phyloP scores from a whole-genome alignment of 2,329 filamentous ascomycete species.

The Scolecobasidium constrictum region DNA sequence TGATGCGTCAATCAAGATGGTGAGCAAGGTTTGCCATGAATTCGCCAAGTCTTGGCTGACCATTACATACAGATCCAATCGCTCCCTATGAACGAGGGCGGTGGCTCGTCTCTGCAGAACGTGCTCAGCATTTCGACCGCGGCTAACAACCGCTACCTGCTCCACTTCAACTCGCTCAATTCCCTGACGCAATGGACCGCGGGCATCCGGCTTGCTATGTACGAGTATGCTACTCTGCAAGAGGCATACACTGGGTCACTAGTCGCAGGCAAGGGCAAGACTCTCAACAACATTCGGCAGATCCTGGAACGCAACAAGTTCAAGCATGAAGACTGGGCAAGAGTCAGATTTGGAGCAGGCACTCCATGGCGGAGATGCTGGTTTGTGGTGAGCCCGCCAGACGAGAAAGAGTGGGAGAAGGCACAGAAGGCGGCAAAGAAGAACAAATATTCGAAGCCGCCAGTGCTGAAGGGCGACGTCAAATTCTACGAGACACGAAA shows the following conservation, averaged over 20 bases:
- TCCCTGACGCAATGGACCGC: conserved; percentile 94
- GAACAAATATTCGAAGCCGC: conserved; percentile 66
- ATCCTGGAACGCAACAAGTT: conserved; percentile 76
- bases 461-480: conserved; percentile 72
- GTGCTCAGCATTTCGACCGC: conserved; percentile 94
- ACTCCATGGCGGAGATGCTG: conserved; percentile 95
- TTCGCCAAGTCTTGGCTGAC: conserved; percentile 13
- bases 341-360: conserved; percentile 89
- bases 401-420: conserved; percentile 84
- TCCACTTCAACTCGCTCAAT: conserved; percentile 93
- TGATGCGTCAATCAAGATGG: conserved; percentile 97
- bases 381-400: conserved; percentile 86
- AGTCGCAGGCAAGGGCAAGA: conserved; percentile 87
- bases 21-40: conserved; percentile 29
- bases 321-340: conserved; percentile 82
- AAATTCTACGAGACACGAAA: conserved; percentile 89
- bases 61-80: conserved; percentile 43
- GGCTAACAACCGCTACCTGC: conserved; percentile 84
- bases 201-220: conserved; percentile 86
- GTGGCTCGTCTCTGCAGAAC: conserved; percentile 78
- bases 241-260: conserved; percentile 94
- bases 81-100: conserved; percentile 67
- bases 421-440: conserved; percentile 75
- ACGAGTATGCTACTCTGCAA: conserved; percentile 82
- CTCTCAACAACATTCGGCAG: conserved; percentile 75